A percentile compares a stretch with the other conserved stretches of the same genome.
Evolutionary conservation across 306 rosid species (phyloP).

Genomic region (Begonia masoniana): DNA sequence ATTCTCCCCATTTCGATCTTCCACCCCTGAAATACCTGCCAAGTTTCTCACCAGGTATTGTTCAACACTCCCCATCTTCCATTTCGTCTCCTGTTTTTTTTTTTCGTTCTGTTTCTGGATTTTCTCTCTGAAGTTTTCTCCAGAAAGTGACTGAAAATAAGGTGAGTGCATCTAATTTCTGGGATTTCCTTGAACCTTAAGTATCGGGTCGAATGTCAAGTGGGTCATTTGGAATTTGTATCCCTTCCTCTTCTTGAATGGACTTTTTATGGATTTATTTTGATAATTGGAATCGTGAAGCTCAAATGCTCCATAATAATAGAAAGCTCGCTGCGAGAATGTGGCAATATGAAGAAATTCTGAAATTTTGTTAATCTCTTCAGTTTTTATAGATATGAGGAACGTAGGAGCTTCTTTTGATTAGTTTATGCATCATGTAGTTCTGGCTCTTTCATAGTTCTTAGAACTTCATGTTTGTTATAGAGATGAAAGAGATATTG

Average conservation of each 20-base stretch:
- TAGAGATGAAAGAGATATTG: background rate
- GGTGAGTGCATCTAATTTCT: background rate
- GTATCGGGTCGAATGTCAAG: background rate
- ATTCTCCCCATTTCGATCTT: too few relatives aligned
- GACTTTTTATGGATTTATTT: background rate
- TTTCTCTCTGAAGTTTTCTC: background rate
- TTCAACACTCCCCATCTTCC: too few relatives aligned
- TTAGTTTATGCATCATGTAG: background rate
- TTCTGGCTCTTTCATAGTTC: background rate
- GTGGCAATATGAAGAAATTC: too few relatives aligned
- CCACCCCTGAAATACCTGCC: too few relatives aligned
- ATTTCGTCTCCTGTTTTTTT: background rate
- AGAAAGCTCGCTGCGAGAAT: background rate
- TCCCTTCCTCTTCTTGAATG: background rate
- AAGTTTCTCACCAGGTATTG: too few relatives aligned
- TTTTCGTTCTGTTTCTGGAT: background rate
- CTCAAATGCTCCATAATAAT: background rate
- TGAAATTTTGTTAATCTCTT: background rate
- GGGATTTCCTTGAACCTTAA: background rate
- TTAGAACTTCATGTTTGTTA: background rate
- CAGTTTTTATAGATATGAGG: background rate
- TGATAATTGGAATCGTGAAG: constrained; percentile 1
- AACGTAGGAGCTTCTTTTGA: background rate
- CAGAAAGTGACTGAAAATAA: constrained; percentile 5
- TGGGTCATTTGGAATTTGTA: constrained; percentile 4